phyloP scores from a whole-genome alignment of 805 yeast genomes.

The Scheffersomyces coipomensis region DNA sequence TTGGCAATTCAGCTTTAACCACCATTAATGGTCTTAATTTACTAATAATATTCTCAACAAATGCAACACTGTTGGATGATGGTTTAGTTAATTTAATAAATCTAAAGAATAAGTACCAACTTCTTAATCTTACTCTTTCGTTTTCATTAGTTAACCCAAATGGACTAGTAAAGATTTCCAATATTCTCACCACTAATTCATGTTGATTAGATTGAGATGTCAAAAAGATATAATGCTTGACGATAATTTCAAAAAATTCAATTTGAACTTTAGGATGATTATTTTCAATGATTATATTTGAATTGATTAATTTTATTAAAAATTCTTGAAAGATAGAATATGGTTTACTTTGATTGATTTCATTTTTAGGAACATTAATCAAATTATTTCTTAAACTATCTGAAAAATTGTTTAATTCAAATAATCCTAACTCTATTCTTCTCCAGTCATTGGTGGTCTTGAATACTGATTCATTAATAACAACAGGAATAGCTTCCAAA shows the following conservation, averaged over 20 bases:
- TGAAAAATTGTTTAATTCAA: slow-evolving; percentile 73
- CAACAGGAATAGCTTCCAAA: slow-evolving; percentile 56
- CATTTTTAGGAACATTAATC: slow-evolving; percentile 66
- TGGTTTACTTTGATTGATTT: slow-evolving; percentile 66
- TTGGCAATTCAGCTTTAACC: slow-evolving; percentile 58
- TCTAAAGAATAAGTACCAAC: slow-evolving; percentile 88
- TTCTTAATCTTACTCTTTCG: slow-evolving; percentile 74
- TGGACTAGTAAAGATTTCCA: slow-evolving; percentile 76
- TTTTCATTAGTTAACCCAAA: slow-evolving; percentile 77
- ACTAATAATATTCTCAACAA: slow-evolving; percentile 55
- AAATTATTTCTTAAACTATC: slow-evolving; percentile 78
- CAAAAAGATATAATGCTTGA: slow-evolving; percentile 72
- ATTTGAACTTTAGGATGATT: slow-evolving; percentile 83
- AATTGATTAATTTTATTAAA: slow-evolving; percentile 53
- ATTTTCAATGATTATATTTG: slow-evolving; percentile 44
- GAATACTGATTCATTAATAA: slow-evolving; percentile 53
- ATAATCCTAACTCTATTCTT: slow-evolving; percentile 80
- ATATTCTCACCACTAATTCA: slow-evolving; percentile 48
- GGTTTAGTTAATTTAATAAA: slow-evolving; percentile 78
- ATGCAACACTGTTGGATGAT: slow-evolving; percentile 38
- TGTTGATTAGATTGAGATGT: slow-evolving; percentile 38
- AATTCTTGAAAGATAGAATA: slow-evolving; percentile 60
- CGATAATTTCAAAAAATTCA: slow-evolving; percentile 78
- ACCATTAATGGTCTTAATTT: slow-evolving; percentile 61
- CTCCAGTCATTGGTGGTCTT: slow-evolving; percentile 60